Base-by-base conservation (phyloP, 2,329 filamentous ascomycete species). In the Ophiostoma novo-ulmi region DNA sequence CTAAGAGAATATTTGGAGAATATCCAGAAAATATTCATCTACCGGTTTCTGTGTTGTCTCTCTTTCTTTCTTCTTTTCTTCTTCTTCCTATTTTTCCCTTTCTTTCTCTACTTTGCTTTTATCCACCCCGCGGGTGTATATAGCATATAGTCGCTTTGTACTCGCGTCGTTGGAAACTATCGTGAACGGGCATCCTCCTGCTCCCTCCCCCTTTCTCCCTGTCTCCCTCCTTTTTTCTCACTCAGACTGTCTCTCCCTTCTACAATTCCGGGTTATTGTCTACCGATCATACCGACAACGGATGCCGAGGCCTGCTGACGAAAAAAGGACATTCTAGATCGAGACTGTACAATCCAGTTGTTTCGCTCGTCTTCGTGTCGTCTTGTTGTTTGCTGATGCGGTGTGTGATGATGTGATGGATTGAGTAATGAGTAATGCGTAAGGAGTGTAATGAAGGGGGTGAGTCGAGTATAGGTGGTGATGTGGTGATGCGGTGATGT, bases 91-190 rank as follows among this genome's bases (percentile, higher is more conserved):
- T 20, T 17, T 48, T n/a, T 48, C 44, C 17, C n/a, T 48, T n/a
- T n/a, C 44, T 20, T 48, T 48, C 41, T 48, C 44, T n/a, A 20
- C 44, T 48, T 48, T 48, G 31, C 31, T 3, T 31, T 7, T n/a
- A 7, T 10, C 20, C 44, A 48, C 44, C 44, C 41, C 44, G 31
- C 44, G 44, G 44, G 44, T 48, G 44, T 20, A 20, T 8, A 5
- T 48, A 48, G 5, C 10, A 10, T 39, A 39, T 20, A 20, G 41
- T 31, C 41, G 41, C 41, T 58, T 31, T 38, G 31, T 64, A 36
- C 61, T 64, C 61, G 61, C 35, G 26, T n/a, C 61, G 61, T 64
- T 64, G 31, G 31, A 38, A 61, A 64, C 61, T 64, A 64, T 64
- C 61, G 61, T 64, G 61, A 64, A 64, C 26, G 58, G 61, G 61